Conservation (phyloP, 768 basidiomycete species). For the Saitozyma podzolica region DNA sequence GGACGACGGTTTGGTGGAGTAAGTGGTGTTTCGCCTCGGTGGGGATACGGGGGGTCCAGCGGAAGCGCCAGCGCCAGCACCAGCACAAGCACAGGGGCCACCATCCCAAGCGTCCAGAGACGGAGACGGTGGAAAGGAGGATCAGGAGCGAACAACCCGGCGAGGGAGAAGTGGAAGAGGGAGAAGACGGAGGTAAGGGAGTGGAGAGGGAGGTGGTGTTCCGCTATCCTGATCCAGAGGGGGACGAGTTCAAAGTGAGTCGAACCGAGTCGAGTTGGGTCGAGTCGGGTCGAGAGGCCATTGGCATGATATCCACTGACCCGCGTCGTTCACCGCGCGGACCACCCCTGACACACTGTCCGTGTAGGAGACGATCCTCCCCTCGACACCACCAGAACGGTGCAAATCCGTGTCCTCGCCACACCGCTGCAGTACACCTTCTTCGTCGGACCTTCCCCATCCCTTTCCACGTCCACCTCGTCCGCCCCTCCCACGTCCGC, state of each 20-base stretch:
- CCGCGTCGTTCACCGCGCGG: not conserved
- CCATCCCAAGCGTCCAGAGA: no score
- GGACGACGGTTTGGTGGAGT: constrained; percentile 19
- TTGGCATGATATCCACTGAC: no score
- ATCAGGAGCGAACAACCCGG: no score
- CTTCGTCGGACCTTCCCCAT: not conserved
- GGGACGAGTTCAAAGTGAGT: no score
- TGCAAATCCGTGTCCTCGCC: not conserved
- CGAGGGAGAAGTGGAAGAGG: no score
- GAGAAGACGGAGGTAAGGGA: constrained; percentile 2
- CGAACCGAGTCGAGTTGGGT: no score
- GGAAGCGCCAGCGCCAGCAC: no score
- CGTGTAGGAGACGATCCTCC: not conserved
- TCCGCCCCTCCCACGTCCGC: no score
- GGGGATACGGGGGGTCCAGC: constrained; percentile 5
- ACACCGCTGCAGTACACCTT: constrained; percentile 3
- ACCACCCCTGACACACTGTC: not conserved
- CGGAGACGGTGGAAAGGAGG: no score
- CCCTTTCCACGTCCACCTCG: no score
- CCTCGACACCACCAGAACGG: not conserved
- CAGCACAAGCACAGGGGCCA: no score
- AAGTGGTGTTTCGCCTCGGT: constrained; percentile 17
- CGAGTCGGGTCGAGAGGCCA: no score
- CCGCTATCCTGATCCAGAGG: not conserved
- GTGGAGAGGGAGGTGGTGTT: constrained; percentile 1